phyloP scores from a whole-genome alignment of 1,284 basidiomycete genomes.

The Ceratobasidium sp. region DNA sequence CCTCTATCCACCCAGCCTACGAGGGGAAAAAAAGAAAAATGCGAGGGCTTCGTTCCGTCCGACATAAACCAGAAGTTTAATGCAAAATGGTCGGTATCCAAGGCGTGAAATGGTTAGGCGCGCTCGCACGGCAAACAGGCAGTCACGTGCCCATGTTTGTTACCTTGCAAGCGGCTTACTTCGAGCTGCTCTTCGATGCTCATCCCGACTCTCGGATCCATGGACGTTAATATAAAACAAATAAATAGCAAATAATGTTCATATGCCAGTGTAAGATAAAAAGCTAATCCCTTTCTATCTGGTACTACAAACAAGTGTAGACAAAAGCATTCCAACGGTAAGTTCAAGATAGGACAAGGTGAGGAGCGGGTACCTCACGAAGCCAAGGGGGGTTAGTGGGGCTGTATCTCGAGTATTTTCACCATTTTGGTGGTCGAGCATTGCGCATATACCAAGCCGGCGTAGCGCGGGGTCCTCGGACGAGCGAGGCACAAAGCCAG shows the following conservation, averaged over 20 bases:
- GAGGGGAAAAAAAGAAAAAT: not conserved
- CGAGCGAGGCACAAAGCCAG: not conserved
- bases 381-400: not conserved
- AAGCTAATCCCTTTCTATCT: too few species aligned
- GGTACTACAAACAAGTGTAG: not conserved
- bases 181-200: too few species aligned
- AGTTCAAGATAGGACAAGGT: not conserved
- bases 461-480: not conserved
- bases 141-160: too few species aligned
- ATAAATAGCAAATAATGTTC: too few species aligned
- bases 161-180: too few species aligned
- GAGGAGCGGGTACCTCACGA: not conserved
- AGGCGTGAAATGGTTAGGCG: too few species aligned
- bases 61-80: not conserved
- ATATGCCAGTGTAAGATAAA: too few species aligned
- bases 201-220: too few species aligned
- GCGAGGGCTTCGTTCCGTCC: not conserved
- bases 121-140: too few species aligned
- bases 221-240: too few species aligned
- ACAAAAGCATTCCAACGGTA: not conserved
- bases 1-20: not conserved
- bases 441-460: not conserved
- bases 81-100: not conserved
- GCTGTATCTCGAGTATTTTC: not conserved
- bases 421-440: not conserved